phyloP scores from a whole-genome alignment of 2,329 filamentous ascomycete genomes.

The Exophiala viscosa region DNA sequence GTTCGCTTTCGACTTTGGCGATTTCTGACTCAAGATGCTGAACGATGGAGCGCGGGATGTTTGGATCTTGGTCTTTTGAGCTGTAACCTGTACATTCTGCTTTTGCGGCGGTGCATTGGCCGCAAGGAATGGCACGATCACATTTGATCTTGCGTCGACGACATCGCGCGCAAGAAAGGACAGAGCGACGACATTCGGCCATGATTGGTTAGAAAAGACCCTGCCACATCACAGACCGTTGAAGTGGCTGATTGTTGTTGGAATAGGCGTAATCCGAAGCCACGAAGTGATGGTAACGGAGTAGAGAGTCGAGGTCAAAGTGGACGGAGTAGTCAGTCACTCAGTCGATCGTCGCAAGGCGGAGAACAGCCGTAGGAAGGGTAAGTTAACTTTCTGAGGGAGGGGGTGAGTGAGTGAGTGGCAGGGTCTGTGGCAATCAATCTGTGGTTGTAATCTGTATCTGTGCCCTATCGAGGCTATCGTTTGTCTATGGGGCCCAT shows the following conservation, averaged over 20 bases:
- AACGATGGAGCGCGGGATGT: constrained; percentile 34
- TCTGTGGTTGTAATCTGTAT: no score
- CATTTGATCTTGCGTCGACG: constrained; percentile 31
- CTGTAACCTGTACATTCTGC: constrained; percentile 32
- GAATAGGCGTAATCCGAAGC: no score
- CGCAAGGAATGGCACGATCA: constrained; percentile 31
- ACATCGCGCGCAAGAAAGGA: constrained; percentile 30
- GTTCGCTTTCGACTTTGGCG: constrained; percentile 33
- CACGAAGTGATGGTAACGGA: no score
- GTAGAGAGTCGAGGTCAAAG: no score
- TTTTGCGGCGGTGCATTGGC: constrained; percentile 31
- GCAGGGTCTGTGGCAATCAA: neutral
- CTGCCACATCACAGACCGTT: neutral
- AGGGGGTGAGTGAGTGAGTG: neutral
- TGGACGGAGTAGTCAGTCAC: no score
- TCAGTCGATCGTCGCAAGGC: neutral
- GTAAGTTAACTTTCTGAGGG: neutral
- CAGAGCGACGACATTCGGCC: constrained; percentile 29
- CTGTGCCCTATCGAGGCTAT: no score
- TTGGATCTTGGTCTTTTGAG: constrained; percentile 29
- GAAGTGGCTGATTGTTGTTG: neutral
- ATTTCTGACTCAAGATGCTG: constrained; percentile 36
- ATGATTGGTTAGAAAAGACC: constrained; percentile 12
- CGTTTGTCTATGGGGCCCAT: no score
- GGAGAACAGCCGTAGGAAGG: neutral